Evolutionary conservation across 106 monocot genomes (phyloP).

Genomic region (Dendrobium chrysotoxum): DNA sequence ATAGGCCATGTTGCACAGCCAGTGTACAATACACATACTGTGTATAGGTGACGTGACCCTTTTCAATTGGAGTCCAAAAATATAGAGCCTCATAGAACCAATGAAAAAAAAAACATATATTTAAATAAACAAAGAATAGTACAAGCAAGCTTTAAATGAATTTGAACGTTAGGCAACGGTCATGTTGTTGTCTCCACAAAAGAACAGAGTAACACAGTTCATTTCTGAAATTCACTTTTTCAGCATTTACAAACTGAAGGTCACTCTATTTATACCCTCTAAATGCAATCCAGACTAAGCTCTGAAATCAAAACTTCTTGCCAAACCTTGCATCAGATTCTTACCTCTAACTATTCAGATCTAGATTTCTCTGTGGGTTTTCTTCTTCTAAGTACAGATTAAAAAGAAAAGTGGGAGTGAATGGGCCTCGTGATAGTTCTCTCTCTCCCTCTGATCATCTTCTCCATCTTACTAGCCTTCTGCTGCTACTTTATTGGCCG

Average conservation of each 20-base stretch:
- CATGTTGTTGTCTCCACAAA: not conserved
- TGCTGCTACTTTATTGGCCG: slow-evolving; percentile 16
- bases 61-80: no score
- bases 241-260: not conserved
- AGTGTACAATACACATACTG: no score
- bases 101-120: no score
- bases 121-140: no score
- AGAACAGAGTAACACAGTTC: not conserved
- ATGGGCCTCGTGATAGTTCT: slow-evolving; percentile 22
- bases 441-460: slow-evolving; percentile 24
- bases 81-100: no score
- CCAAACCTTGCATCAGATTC: not conserved
- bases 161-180: slow-evolving; percentile 13
- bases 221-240: not conserved
- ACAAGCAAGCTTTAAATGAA: slow-evolving; percentile 3
- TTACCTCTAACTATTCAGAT: not conserved
- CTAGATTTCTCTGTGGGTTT: not conserved
- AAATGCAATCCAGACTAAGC: not conserved
- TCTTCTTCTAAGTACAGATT: no score
- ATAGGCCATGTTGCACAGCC: no score
- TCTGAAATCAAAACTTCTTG: not conserved
- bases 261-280: not conserved
- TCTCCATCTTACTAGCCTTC: slow-evolving; percentile 17
- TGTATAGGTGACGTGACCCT: no score
- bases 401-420: not conserved